Conservation (phyloP, 139 green algal genomes). For the Spirogloea muscicola region DNA sequence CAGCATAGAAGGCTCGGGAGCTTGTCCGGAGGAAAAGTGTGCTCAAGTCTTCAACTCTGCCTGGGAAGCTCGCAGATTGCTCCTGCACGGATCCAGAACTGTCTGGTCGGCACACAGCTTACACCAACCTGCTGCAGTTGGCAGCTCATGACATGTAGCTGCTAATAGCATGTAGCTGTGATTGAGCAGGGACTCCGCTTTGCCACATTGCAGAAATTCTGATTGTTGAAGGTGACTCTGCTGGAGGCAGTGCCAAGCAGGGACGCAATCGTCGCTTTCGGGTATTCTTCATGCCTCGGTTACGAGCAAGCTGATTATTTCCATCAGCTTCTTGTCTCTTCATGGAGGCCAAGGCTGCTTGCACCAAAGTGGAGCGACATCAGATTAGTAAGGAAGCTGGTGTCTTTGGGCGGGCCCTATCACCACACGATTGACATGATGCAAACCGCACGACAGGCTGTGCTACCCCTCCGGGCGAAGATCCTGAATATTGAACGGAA, state of each 20-base stretch:
- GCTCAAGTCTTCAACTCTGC: slow-evolving; percentile 76
- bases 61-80: slow-evolving; percentile 95
- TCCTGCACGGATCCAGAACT: slow-evolving; percentile 30
- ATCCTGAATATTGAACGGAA: slow-evolving; percentile 92
- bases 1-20: slow-evolving; percentile 84
- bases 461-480: slow-evolving; percentile 91
- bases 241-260: slow-evolving; percentile 89
- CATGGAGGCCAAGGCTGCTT: no score
- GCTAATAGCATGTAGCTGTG: no score
- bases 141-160: neutral
- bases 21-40: slow-evolving; percentile 85
- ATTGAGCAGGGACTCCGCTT: no score
- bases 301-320: no score
- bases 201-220: slow-evolving; percentile 91
- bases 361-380: no score
- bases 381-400: no score
- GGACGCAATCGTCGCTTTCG: slow-evolving; percentile 76
- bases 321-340: no score
- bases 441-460: no score
- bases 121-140: neutral
- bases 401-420: no score
- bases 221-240: slow-evolving; percentile 92
- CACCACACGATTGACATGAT: no score
- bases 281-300: no score
- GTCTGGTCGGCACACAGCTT: slow-evolving; percentile 29